phyloP scores from a whole-genome alignment of 2,329 filamentous ascomycete genomes.

The Magnaporthales sp. region DNA sequence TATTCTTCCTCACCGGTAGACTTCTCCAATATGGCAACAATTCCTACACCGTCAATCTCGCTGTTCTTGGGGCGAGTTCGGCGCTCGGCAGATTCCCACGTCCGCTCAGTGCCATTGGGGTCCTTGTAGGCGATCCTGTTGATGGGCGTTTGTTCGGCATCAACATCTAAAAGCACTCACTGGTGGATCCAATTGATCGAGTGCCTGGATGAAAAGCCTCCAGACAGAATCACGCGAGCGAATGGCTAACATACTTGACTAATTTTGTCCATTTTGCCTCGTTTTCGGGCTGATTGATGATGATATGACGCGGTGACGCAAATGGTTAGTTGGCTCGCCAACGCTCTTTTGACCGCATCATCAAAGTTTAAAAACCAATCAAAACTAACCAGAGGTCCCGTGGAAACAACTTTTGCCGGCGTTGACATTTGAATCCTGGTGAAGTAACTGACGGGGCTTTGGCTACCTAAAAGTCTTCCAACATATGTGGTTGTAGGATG shows the following conservation, averaged over 20 bases:
- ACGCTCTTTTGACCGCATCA: too few relatives aligned
- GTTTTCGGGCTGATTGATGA: conserved; percentile 23
- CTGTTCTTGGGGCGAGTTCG: conserved; percentile 52
- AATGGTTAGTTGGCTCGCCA: not conserved
- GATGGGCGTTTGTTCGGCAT: not conserved
- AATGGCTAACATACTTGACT: conserved; percentile 37
- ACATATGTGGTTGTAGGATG: not conserved
- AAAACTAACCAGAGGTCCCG: conserved; percentile 1
- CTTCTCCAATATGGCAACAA: conserved; percentile 58
- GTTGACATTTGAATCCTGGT: not conserved
- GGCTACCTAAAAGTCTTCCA: not conserved
- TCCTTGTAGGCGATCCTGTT: conserved; percentile 55
- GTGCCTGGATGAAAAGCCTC: not conserved
- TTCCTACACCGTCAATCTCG: conserved; percentile 65
- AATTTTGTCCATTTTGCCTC: conserved; percentile 54
- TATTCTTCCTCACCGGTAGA: conserved; percentile 25
- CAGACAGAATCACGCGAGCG: not conserved
- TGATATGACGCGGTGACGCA: not conserved
- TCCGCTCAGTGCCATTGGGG: conserved; percentile 46
- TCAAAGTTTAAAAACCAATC: not conserved
- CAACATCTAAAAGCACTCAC: not conserved
- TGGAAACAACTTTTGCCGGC: conserved; percentile 1
- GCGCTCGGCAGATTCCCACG: conserved; percentile 68
- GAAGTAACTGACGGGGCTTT: not conserved
- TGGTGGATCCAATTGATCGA: not conserved